A percentile compares a stretch with the other conserved stretches of the same genome.
These are phyloP conservation scores for Ilyonectria sp. DNA, from an alignment of 2,329 filamentous ascomycete species.

Conservation along the genomic window DNA sequence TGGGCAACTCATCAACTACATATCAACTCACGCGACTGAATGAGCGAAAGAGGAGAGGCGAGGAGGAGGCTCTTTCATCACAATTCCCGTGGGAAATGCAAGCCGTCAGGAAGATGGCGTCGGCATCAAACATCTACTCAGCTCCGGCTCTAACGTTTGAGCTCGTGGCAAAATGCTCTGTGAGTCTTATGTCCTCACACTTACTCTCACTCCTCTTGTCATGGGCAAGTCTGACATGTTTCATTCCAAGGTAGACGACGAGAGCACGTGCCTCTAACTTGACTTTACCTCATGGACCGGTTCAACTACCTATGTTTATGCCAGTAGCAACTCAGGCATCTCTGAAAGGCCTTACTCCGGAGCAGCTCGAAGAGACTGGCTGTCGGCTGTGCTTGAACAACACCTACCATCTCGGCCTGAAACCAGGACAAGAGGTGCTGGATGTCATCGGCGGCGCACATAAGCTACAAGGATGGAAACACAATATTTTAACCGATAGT, in stretches of 20 bases:
- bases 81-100: constrained; percentile 46
- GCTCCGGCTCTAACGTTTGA: constrained; percentile 83
- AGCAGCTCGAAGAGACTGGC: constrained; percentile 90
- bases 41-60: constrained; percentile 26
- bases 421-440: constrained; percentile 91
- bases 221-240: constrained; percentile 36
- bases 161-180: constrained; percentile 83
- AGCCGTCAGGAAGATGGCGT: constrained; percentile 62
- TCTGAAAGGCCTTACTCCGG: constrained; percentile 92
- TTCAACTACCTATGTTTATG: constrained; percentile 96
- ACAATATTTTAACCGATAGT: constrained; percentile 92
- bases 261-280: constrained; percentile 92
- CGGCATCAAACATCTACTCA: constrained; percentile 64
- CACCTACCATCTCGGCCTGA: constrained; percentile 96
- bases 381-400: constrained; percentile 97
- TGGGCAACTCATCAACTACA: constrained; percentile 27
- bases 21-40: constrained; percentile 27
- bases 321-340: constrained; percentile 97
- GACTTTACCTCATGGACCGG: constrained; percentile 90
- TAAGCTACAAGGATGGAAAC: constrained; percentile 93
- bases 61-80: constrained; percentile 17
- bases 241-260: constrained; percentile 77
- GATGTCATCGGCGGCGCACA: constrained; percentile 93
- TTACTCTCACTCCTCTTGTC: constrained; percentile 24
- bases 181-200: constrained; percentile 60